Percentiles rank a stretch among this genome's conserved stretches.
Conservation (phyloP, 2,329 filamentous ascomycete species). For the Trichoderma afroharzianum region DNA sequence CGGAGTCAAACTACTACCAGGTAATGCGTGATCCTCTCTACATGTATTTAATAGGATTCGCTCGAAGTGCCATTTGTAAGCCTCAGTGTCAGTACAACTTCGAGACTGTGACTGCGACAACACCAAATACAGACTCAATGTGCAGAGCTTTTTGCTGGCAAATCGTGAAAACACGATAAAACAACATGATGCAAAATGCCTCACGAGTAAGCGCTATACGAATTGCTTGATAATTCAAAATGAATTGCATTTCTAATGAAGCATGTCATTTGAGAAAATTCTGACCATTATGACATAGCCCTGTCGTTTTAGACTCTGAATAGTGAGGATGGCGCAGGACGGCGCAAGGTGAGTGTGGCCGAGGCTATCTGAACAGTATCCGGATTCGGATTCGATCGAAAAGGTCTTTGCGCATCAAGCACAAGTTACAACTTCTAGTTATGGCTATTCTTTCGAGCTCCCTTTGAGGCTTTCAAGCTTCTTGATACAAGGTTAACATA, state of each 20-base stretch:
- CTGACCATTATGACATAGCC: conserved; percentile 15
- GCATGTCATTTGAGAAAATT: neutral
- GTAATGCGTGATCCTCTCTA: neutral
- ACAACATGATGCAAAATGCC: neutral
- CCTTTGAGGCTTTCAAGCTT: neutral
- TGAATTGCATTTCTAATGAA: conserved; percentile 6
- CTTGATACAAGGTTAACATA: neutral
- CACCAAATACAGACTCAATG: neutral
- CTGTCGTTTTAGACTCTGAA: conserved; percentile 13
- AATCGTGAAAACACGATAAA: neutral
- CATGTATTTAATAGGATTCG: neutral
- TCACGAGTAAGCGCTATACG: neutral
- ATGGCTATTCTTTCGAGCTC: neutral
- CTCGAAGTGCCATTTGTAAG: neutral
- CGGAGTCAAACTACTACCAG: neutral
- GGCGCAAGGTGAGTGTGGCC: neutral
- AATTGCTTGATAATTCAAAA: neutral
- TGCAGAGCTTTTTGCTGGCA: neutral
- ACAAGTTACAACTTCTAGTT: neutral
- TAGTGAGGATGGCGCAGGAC: neutral
- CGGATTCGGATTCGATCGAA: neutral
- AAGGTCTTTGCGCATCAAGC: neutral
- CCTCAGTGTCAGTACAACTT: neutral
- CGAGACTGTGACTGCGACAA: neutral
- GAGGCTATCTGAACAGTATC: neutral